phyloP scores from a whole-genome alignment of 306 rosid species.

The Trifolium pratense region DNA sequence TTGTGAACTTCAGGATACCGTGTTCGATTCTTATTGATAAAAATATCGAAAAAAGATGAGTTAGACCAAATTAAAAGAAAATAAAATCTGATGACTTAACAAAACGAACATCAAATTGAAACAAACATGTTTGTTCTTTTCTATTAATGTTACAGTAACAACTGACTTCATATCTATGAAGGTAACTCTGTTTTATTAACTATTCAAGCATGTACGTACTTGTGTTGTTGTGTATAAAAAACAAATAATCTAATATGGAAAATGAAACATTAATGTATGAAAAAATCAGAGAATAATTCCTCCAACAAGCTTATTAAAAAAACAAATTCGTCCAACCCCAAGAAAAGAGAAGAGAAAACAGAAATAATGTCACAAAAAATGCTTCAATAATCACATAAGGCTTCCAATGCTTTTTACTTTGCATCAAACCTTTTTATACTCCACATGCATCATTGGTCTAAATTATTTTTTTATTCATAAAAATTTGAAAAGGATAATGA shows the following conservation, averaged over 20 bases:
- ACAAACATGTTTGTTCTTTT: neutral
- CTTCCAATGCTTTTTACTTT: neutral
- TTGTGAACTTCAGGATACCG: too few species aligned
- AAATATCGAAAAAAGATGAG: neutral
- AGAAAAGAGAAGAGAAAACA: neutral
- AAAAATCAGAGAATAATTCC: conserved; percentile 12
- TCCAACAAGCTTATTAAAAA: neutral
- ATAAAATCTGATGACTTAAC: neutral
- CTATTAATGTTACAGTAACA: neutral
- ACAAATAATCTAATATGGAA: neutral
- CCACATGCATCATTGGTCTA: neutral
- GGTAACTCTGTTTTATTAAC: neutral
- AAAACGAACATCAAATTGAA: neutral
- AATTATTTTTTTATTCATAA: conserved; percentile 1
- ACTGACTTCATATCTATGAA: neutral
- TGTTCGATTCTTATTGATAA: too few species aligned
- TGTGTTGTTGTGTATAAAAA: neutral
- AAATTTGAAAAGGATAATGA: conserved; percentile 8
- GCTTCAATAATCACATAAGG: conserved; percentile 15
- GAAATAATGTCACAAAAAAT: conserved; percentile 4
- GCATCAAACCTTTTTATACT: conserved; percentile 15
- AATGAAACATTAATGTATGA: neutral
- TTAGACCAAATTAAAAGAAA: neutral
- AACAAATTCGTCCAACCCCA: neutral
- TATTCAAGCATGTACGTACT: neutral